Evolutionary conservation across 257 asterid genomes (phyloP), one percentile per base, ranked within the genome.

Genomic region (Nicotiana obtusifolia): DNA sequence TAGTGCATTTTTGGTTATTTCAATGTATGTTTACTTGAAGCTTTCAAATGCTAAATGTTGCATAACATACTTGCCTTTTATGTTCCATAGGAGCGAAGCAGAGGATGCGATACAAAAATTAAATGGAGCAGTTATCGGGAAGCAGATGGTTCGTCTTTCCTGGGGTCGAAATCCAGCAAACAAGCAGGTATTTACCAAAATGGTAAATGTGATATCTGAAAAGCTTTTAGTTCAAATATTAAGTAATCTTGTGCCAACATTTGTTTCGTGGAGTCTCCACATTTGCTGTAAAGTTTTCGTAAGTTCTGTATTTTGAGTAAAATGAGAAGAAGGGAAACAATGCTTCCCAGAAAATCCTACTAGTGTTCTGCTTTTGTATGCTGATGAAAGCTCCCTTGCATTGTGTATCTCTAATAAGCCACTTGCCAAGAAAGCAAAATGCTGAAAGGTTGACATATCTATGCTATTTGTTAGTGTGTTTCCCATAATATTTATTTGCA

Each of bases 61-160:
- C 2, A 0, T 26, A 24, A 24, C 62, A 22, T 49, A 49, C 62
- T 75, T 52, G 62, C 80, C 2, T 49, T 26, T 49, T 75, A 26
- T 49, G 62, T 54, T 68, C 33, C 19, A 6, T 54, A 83, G 86
- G 81, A 78, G 67, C 53, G 56, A 44, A 33, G 86, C 86, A 2
- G 86, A 79, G 81, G 81, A 83, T 8, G 81, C 86, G 30, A 83
- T 83, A 67, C 83, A 68, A 82, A 83, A 64, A 35, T 64, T 79
- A 22, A 83, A 83, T 79, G 86, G 86, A 79, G 28, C 86, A 57
- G 76, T 83, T 61, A 79, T 78, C 60, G 86, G 83, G n/a, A 69
- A 81, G 49, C 79, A 83, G 83, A 59, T 77, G n/a, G 86, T 83
- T 67, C 85, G 85, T 54, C 85, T 83, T 35, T 83, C 85, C 37